Evolutionary conservation across 768 basidiomycete genomes (phyloP).

Genomic region (Nevesoporus exiguus): DNA sequence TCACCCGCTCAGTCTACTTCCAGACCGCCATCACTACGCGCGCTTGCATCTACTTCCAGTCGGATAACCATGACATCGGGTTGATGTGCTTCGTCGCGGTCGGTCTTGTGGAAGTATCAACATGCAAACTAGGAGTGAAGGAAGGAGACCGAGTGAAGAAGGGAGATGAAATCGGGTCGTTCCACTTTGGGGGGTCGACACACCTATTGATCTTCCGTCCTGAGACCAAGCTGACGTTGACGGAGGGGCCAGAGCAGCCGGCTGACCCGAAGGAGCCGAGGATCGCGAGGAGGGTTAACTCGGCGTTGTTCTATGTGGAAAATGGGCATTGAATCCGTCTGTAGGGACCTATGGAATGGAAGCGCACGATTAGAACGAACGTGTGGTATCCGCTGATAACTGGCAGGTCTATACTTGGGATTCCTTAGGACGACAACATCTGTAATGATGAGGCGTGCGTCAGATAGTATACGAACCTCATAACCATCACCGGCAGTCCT

Average conservation of each 20-base stretch:
- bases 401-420: too few species aligned
- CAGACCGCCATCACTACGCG: constrained; percentile 33
- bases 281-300: not conserved
- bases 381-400: too few species aligned
- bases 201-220: constrained; percentile 45
- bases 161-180: constrained; percentile 58
- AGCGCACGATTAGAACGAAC: too few species aligned
- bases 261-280: not conserved
- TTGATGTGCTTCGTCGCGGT: constrained; percentile 57
- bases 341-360: too few species aligned
- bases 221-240: constrained; percentile 22
- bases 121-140: constrained; percentile 49
- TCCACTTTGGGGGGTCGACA: constrained; percentile 63
- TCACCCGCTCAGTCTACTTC: not conserved
- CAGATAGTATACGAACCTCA: too few species aligned
- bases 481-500: too few species aligned
- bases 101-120: constrained; percentile 63
- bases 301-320: not conserved
- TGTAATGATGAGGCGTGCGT: too few species aligned
- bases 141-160: constrained; percentile 44
- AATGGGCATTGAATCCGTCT: not conserved
- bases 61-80: constrained; percentile 52
- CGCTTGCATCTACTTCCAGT: constrained; percentile 54
- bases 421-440: too few species aligned
- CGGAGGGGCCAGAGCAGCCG: not conserved